Evolutionary conservation across 2,329 filamentous ascomycete genomes (phyloP), one percentile per base, ranked within the genome.

Genomic region (Conoideocrella luteorostrata): DNA sequence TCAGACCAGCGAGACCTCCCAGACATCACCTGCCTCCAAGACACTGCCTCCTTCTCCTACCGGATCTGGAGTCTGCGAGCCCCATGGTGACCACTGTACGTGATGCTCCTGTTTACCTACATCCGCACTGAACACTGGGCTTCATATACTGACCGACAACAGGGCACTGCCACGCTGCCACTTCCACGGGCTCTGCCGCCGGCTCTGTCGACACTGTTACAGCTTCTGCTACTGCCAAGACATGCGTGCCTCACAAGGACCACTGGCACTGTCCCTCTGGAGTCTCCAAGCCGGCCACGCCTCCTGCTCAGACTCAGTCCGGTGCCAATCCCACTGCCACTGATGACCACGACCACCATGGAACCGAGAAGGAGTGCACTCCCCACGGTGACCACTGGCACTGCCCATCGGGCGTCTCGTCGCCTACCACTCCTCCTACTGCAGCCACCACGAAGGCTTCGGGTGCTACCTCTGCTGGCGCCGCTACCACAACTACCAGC

Each of bases 21-120:
- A 21, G 23, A 29, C 40, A 12, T n/a, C 36, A 5, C 34, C 41
- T 21, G 21, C 28, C 9, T 32, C 33, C 24, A 39, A 41, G 29
- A 40, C 39, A n/a, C 23, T 51, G 43, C 48, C 47, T 7, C 52
- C 50, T 20, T 54, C 52, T 20, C 52, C 50, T 3, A 52, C 50
- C 1, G 44, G 43, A 4, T 51, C 48, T 7, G 45, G 47, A 24
- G 21, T 37, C 28, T 53, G 51, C 43, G 43, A 47, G 34, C 45
- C 45, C 4, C 47, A 51, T 23, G 47, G 43, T 12, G 46, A 48
- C 22, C 43, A 50, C 46, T 51, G 49, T 51, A 44, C 20, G 40
- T 28, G 39, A 41, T 26, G 11, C n/a, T 29, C 15, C 26, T 10
- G 4, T 34, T 29, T 29, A 29, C 26, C 9, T 29, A 9, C 26